Evolutionary conservation across 2,329 filamentous ascomycete species (phyloP).

Genomic region (Trichoderma sp.): DNA sequence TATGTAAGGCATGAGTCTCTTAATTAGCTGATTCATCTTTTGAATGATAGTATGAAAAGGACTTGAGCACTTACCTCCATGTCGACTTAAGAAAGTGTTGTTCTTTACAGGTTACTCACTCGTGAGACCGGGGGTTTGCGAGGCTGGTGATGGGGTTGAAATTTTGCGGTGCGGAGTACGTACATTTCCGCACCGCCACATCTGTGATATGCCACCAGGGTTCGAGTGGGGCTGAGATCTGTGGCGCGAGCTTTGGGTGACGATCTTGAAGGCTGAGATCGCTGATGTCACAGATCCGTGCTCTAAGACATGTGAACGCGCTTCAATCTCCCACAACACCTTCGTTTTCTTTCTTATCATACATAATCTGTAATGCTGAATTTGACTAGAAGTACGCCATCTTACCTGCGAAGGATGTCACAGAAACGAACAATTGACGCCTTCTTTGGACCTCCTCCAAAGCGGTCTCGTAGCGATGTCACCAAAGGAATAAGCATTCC

Average conservation of each 20-base stretch:
- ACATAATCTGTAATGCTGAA: background rate
- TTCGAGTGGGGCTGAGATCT: background rate
- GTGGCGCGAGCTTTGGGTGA: constrained; percentile 24
- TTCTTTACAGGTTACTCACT: constrained; percentile 29
- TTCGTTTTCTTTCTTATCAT: background rate
- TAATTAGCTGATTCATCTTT: background rate
- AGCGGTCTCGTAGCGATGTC: constrained; percentile 33
- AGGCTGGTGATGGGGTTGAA: constrained; percentile 37
- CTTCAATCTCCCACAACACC: background rate
- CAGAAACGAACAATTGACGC: constrained; percentile 62
- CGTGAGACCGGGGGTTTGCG: constrained; percentile 25
- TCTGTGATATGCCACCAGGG: background rate
- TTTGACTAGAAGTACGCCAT: background rate
- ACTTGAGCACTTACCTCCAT: constrained; percentile 41
- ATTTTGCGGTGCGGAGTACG: constrained; percentile 37
- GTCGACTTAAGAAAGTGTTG: constrained; percentile 30
- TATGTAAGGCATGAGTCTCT: background rate
- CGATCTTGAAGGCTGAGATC: constrained; percentile 17
- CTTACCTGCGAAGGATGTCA: constrained; percentile 24
- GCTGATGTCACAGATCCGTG: constrained; percentile 33
- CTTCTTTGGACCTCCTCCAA: constrained; percentile 57
- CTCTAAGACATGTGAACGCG: background rate
- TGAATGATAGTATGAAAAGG: too few relatives aligned
- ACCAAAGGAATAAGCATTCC: background rate
- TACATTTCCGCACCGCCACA: constrained; percentile 34